A percentile compares a stretch with the other conserved stretches of the same genome.
phyloP scores from a whole-genome alignment of 371 early-diverging fungal genomes.

The Funneliformis caledonium region DNA sequence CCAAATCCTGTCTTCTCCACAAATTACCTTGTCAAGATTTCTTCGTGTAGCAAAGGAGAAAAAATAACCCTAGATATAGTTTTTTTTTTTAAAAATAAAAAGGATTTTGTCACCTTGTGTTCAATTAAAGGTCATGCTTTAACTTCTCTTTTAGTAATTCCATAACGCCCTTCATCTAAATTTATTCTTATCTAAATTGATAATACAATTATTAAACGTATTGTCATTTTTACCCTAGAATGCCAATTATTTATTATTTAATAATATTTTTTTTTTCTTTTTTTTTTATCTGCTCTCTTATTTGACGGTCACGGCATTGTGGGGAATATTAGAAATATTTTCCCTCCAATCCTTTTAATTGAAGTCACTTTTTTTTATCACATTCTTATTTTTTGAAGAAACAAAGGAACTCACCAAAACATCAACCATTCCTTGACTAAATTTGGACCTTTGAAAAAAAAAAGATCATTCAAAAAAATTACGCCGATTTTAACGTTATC shows the following conservation, averaged over 20 bases:
- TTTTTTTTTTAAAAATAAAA: too few relatives aligned
- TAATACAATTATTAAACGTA: conserved; percentile 3
- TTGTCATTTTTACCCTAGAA: background rate
- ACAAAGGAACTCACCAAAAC: too few relatives aligned
- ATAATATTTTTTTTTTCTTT: too few relatives aligned
- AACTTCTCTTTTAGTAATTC: too few relatives aligned
- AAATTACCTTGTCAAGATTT: conserved; percentile 7
- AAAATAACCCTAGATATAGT: too few relatives aligned
- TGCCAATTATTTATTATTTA: background rate
- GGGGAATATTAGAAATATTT: background rate
- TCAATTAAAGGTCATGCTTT: background rate
- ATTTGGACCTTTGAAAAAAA: too few relatives aligned
- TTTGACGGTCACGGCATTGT: background rate
- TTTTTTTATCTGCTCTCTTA: background rate
- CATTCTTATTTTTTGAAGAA: too few relatives aligned
- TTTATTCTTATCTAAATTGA: background rate
- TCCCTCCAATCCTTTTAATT: background rate
- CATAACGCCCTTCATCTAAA: background rate
- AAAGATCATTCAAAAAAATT: too few relatives aligned
- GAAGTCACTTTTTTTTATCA: background rate
- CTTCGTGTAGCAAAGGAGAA: background rate
- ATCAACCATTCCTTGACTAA: too few relatives aligned
- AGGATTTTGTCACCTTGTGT: too few relatives aligned
- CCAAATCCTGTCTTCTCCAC: background rate
- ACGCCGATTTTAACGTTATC: too few relatives aligned